phyloP scores from a whole-genome alignment of 2,329 filamentous ascomycete genomes.

The Fusarium sp. region DNA sequence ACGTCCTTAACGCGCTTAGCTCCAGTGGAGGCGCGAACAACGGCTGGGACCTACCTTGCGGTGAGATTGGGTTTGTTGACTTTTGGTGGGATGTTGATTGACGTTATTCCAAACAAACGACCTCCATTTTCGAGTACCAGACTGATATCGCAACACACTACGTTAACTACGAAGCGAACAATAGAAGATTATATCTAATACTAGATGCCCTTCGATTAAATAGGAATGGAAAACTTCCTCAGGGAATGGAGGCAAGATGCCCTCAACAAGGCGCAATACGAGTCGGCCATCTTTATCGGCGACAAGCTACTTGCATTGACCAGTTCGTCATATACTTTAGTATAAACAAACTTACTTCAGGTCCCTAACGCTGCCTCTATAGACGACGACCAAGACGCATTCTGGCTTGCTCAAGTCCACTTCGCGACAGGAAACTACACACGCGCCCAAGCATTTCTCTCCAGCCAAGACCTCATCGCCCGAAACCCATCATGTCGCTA shows the following conservation, averaged over 20 bases:
- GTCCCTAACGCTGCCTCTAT: constrained; percentile 7
- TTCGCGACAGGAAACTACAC: constrained; percentile 96
- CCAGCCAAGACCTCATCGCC: constrained; percentile 82
- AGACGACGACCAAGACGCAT: constrained; percentile 95
- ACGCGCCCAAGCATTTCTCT: constrained; percentile 86
- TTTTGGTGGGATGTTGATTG: constrained; percentile 39
- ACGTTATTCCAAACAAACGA: constrained; percentile 33
- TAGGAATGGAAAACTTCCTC: constrained; percentile 87
- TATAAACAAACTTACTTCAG: background rate
- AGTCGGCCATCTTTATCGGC: constrained; percentile 95
- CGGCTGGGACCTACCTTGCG: constrained; percentile 4
- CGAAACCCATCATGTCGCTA: constrained; percentile 91
- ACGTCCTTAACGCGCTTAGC: constrained; percentile 37
- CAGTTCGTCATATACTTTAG: constrained; percentile 65
- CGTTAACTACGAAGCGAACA: background rate
- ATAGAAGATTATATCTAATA: background rate
- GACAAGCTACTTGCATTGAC: constrained; percentile 97
- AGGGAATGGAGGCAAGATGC: constrained; percentile 96
- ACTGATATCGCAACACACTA: background rate
- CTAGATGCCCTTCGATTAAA: constrained; percentile 8
- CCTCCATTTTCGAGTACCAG: background rate
- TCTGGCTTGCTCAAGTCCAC: constrained; percentile 98
- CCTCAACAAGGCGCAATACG: constrained; percentile 94
- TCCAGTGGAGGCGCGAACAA: constrained; percentile 12
- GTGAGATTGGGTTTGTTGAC: constrained; percentile 36